Conservation (phyloP, 2,329 filamentous ascomycete species). For the Cercospora nicotianae region DNA sequence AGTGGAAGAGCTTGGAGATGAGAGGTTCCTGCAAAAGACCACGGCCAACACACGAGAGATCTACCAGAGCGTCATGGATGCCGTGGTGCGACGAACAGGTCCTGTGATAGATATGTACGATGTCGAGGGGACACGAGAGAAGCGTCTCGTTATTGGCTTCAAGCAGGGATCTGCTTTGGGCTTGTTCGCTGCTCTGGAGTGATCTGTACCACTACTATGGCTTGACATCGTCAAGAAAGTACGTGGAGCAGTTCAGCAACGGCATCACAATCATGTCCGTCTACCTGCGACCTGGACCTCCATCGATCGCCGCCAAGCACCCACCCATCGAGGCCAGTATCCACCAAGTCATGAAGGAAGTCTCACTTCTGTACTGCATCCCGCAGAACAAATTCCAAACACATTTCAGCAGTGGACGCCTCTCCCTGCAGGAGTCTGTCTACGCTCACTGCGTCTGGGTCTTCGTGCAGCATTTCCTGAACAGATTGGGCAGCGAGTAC, state of each 20-base stretch:
- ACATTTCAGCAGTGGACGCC: conserved; percentile 78
- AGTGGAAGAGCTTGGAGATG: conserved; percentile 87
- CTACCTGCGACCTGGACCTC: conserved; percentile 75
- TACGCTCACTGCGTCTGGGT: conserved; percentile 98
- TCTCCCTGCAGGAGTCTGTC: conserved; percentile 94
- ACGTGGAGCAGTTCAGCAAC: conserved; percentile 97
- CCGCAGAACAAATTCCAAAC: conserved; percentile 94
- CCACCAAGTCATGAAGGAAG: conserved; percentile 98
- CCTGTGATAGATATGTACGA: conserved; percentile 98
- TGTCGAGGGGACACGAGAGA: conserved; percentile 86
- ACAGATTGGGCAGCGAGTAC: conserved; percentile 90
- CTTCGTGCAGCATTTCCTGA: conserved; percentile 96
- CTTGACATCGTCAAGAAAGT: conserved; percentile 92
- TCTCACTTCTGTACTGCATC: conserved; percentile 94
- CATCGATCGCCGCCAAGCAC: conserved; percentile 55
- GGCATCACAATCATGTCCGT: conserved; percentile 96
- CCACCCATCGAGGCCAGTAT: conserved; percentile 92
- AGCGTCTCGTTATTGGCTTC: conserved; percentile 91
- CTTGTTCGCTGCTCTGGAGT: conserved; percentile 87
- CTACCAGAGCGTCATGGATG: conserved; percentile 89
- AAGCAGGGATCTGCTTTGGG: conserved; percentile 88
- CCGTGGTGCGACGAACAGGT: conserved; percentile 79
- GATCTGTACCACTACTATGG: conserved; percentile 99
- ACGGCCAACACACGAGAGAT: conserved; percentile 93
- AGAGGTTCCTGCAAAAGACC: conserved; percentile 91